Percentiles rank a stretch among this genome's conserved stretches.
These are phyloP conservation scores for Phytophthora hybrid DNA, from an alignment of 352 stramenopile genomes.

Conservation along the genomic window DNA sequence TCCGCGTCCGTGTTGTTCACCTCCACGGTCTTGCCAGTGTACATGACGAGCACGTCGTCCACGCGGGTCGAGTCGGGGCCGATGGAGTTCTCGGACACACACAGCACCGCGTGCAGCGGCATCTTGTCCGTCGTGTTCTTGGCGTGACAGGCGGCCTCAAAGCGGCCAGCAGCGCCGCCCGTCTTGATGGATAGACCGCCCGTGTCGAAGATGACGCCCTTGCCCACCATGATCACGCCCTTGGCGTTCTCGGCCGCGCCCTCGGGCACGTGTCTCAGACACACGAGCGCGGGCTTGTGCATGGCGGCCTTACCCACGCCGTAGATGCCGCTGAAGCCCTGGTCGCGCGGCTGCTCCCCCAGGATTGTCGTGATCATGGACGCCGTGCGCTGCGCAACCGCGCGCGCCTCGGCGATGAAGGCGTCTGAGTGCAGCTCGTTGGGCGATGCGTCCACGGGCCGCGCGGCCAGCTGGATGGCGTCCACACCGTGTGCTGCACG, in stretches of 20 bases:
- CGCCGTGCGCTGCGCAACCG: constrained; percentile 68
- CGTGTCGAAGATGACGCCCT: constrained; percentile 98
- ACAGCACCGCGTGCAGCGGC: too few species aligned
- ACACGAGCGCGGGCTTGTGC: constrained; percentile 91
- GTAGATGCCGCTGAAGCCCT: constrained; percentile 94
- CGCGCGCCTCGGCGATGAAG: too few species aligned
- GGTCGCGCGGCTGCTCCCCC: constrained; percentile 89
- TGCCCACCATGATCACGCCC: constrained; percentile 91
- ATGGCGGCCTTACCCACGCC: constrained; percentile 92
- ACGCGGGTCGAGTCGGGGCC: too few species aligned
- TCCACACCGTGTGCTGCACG: too few species aligned
- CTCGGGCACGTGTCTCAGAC: constrained; percentile 86
- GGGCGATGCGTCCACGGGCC: too few species aligned
- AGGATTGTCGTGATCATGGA: constrained; percentile 83
- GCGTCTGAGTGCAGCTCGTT: too few species aligned
- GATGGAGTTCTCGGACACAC: too few species aligned
- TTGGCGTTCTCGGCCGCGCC: constrained; percentile 38
- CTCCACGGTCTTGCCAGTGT: too few species aligned
- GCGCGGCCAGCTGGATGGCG: too few species aligned
- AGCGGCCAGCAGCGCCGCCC: constrained; percentile 62
- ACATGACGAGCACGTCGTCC: too few species aligned
- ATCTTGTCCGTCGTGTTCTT: too few species aligned
- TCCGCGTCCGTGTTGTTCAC: too few species aligned
- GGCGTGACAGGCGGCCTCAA: constrained; percentile 85
- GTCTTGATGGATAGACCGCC: constrained; percentile 96